Evolutionary conservation across 768 basidiomycete genomes (phyloP), one percentile per base, ranked within the genome.

Genomic region (Coprinellus aureogranulatus): DNA sequence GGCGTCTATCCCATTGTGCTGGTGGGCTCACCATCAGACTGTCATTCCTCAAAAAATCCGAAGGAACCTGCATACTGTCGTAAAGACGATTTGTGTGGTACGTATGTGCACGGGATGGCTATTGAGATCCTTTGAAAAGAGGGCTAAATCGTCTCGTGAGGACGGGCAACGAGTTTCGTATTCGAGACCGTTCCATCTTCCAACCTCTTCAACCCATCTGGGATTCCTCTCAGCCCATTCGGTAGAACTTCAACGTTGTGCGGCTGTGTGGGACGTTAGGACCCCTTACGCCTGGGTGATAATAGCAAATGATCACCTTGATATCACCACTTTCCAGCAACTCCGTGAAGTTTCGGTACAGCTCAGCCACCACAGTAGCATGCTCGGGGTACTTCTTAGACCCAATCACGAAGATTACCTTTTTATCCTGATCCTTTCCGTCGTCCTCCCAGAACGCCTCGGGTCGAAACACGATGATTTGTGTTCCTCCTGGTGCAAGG

Each of bases 1-100:
- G n/a, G 76, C 63, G 57, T 81, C 78, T 3, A 75, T 68, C n/a
- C 64, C 65, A 63, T 78, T 80, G 1, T 78, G 76, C 81, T 50
- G 27, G 27, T 27, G 27, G 18, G 3, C 18, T 47, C 9, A 4
- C 14, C 34, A 26, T 49, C 30, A 46, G 1, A 52, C 34, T 20
- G 64, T 55, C n/a, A n/a, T n/a, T n/a, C n/a, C n/a, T n/a, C n/a
- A n/a, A n/a, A n/a, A n/a, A n/a, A n/a, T n/a, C n/a, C n/a, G n/a
- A n/a, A n/a, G n/a, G n/a, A n/a, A n/a, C n/a, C n/a, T n/a, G n/a
- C n/a, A n/a, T n/a, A n/a, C n/a, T n/a, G n/a, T n/a, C n/a, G n/a
- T n/a, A n/a, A n/a, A n/a, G n/a, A n/a, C n/a, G n/a, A n/a, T n/a
- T n/a, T n/a, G n/a, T n/a, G n/a, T n/a, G n/a, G n/a, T n/a, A n/a